Evolutionary conservation across 2,329 filamentous ascomycete genomes (phyloP).

Genomic region (Nectriaceae sp.): DNA sequence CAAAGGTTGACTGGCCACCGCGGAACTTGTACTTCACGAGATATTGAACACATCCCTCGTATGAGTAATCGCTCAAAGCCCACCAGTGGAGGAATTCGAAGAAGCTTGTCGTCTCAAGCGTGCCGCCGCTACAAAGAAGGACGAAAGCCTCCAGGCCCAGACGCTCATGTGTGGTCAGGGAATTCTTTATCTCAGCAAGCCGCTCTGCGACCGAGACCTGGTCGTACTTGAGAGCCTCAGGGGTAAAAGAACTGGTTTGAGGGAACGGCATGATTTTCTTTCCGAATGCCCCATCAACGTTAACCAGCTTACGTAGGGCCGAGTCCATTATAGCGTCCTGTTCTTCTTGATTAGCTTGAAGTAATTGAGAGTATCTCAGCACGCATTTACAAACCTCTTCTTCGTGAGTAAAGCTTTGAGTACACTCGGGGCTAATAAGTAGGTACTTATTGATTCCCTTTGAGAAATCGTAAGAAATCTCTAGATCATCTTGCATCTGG

Average conservation of each 20-base stretch:
- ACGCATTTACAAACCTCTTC: conserved; percentile 34
- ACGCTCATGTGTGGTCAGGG: conserved; percentile 43
- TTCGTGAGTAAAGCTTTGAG: conserved; percentile 41
- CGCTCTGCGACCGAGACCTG: conserved; percentile 44
- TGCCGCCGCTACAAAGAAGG: conserved; percentile 44
- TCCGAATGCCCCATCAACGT: conserved; percentile 45
- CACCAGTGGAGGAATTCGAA: conserved; percentile 52
- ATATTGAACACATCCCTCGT: conserved; percentile 39
- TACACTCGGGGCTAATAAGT: conserved; percentile 32
- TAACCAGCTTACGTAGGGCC: conserved; percentile 44
- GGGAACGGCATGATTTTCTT: conserved; percentile 42
- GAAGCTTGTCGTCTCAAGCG: conserved; percentile 44
- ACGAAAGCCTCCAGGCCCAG: conserved; percentile 42
- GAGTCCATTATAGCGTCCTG: conserved; percentile 33
- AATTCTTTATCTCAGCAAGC: conserved; percentile 39
- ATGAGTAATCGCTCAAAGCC: conserved; percentile 45
- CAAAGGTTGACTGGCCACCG: conserved; percentile 47
- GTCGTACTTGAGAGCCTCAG: conserved; percentile 38
- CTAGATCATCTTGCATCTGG: conserved; percentile 41
- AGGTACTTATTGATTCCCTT: conserved; percentile 44
- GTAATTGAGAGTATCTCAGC: neutral
- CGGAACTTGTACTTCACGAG: conserved; percentile 44
- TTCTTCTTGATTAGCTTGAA: neutral
- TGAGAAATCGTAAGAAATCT: conserved; percentile 42
- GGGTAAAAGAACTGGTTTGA: conserved; percentile 36